Conservation (phyloP, 768 basidiomycete species). For the Astraeus odoratus region DNA sequence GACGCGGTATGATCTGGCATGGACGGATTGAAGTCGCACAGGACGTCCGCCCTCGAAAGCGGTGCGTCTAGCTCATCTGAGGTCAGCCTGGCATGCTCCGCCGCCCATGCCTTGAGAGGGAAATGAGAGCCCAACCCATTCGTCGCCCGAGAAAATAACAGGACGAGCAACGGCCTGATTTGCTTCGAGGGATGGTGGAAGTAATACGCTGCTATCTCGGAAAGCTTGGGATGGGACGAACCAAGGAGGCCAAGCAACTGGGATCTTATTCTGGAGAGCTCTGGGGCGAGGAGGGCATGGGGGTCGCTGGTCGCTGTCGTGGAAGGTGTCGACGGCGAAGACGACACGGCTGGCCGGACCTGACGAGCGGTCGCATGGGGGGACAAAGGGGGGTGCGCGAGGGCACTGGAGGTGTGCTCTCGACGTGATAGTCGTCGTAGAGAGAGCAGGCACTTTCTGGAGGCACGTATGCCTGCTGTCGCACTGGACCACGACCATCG, state of each 20-base stretch:
- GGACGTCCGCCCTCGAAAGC: slow-evolving; percentile 70
- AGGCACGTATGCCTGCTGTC: slow-evolving; percentile 7
- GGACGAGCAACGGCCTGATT: slow-evolving; percentile 80
- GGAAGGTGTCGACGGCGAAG: slow-evolving; percentile 3
- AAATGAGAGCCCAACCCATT: slow-evolving; percentile 78
- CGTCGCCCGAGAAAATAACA: slow-evolving; percentile 87
- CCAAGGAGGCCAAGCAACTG: slow-evolving; percentile 76
- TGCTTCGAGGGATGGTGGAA: slow-evolving; percentile 88
- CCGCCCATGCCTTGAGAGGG: slow-evolving; percentile 52
- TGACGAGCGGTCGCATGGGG: slow-evolving; percentile 8
- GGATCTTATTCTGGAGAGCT: slow-evolving; percentile 64
- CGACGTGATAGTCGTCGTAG: slow-evolving; percentile 17
- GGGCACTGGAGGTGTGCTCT: slow-evolving; percentile 34
- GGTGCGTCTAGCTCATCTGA: slow-evolving; percentile 68
- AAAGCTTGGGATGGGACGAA: slow-evolving; percentile 81
- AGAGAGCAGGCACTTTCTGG: background rate
- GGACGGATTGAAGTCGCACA: slow-evolving; percentile 87
- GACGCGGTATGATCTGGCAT: slow-evolving; percentile 75
- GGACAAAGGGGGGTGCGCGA: slow-evolving; percentile 25
- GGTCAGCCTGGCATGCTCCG: slow-evolving; percentile 50
- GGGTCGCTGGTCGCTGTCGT: slow-evolving; percentile 44
- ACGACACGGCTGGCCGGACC: slow-evolving; percentile 7
- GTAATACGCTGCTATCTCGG: slow-evolving; percentile 87
- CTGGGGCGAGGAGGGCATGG: slow-evolving; percentile 59
- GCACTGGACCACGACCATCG: slow-evolving; percentile 10